Conservation (phyloP, 352 stramenopile species). For the Globisporangium acanthophoron region DNA sequence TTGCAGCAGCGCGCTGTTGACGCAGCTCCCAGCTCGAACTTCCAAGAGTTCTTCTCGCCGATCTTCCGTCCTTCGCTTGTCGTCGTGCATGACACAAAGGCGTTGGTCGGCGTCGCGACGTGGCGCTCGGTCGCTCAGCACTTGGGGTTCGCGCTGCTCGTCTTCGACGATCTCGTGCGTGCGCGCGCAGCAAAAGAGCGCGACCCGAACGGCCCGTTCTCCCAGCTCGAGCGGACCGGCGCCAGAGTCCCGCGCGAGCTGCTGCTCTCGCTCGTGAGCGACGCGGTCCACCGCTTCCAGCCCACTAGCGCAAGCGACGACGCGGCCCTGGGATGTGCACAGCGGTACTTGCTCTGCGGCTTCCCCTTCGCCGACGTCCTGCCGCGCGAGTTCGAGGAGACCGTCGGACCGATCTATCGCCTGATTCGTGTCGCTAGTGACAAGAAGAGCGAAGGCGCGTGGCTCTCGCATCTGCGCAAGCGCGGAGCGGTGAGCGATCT, state of each 20-base stretch:
- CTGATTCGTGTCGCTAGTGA: slow-evolving; percentile 11
- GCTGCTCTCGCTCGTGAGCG: slow-evolving; percentile 21
- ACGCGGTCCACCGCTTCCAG: slow-evolving; percentile 4
- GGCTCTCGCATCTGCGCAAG: slow-evolving; percentile 1
- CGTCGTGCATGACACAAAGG: slow-evolving; percentile 19
- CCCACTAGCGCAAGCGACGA: not conserved
- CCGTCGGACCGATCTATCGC: slow-evolving; percentile 13
- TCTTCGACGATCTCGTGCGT: slow-evolving; percentile 19
- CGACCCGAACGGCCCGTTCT: slow-evolving; percentile 18
- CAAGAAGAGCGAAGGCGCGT: not conserved
- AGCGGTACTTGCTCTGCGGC: slow-evolving; percentile 38
- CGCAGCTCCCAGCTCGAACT: not conserved
- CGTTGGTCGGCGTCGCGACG: slow-evolving; percentile 1
- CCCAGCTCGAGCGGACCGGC: slow-evolving; percentile 23
- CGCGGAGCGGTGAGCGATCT: not conserved
- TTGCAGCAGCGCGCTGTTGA: not conserved
- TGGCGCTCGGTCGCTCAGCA: slow-evolving; percentile 12
- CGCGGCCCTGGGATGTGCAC: not conserved
- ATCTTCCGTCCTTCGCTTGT: slow-evolving; percentile 34
- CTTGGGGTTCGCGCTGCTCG: slow-evolving; percentile 22
- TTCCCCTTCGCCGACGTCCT: slow-evolving; percentile 33
- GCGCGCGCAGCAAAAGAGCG: slow-evolving; percentile 17
- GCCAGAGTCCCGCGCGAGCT: slow-evolving; percentile 17
- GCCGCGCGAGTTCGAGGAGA: slow-evolving; percentile 22
- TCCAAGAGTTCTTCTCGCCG: slow-evolving; percentile 19